Conservation (phyloP, 1,284 basidiomycete genomes). For the Takashimella koratensis region DNA sequence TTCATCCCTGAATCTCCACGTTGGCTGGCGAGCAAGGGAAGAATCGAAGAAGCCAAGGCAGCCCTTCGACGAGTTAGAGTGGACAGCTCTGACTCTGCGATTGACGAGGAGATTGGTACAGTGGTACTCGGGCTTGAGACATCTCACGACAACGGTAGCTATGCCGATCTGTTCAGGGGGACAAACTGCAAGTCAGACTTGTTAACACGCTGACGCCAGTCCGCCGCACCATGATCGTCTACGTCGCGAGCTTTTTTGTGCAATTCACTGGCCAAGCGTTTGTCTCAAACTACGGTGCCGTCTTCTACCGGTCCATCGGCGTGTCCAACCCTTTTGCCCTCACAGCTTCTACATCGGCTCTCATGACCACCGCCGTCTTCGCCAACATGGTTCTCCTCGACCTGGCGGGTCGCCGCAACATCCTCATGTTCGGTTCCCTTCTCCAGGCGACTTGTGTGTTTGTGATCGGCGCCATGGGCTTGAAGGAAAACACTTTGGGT, state of each 20-base stretch:
- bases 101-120: no score
- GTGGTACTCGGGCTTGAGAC: no score
- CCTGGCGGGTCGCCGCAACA: no score
- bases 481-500: neutral
- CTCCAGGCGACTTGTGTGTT: neutral
- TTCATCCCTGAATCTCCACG: slow-evolving; percentile 14
- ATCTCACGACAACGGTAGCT: no score
- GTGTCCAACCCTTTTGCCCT: neutral
- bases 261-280: slow-evolving; percentile 11
- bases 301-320: slow-evolving; percentile 4
- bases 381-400: neutral
- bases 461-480: neutral
- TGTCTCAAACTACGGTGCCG: slow-evolving; percentile 3
- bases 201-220: no score
- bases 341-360: neutral
- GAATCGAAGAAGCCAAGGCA: slow-evolving; percentile 11
- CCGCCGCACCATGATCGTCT: slow-evolving; percentile 13
- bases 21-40: slow-evolving; percentile 24
- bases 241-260: slow-evolving; percentile 12
- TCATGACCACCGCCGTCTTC: neutral
- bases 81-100: no score
- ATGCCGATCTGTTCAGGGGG: no score
- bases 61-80: no score
- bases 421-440: neutral
- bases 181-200: no score